Percentiles rank a stretch among this genome's conserved stretches.
Evolutionary conservation across 345 rosid species (phyloP).

Genomic region (Gossypium turneri): DNA sequence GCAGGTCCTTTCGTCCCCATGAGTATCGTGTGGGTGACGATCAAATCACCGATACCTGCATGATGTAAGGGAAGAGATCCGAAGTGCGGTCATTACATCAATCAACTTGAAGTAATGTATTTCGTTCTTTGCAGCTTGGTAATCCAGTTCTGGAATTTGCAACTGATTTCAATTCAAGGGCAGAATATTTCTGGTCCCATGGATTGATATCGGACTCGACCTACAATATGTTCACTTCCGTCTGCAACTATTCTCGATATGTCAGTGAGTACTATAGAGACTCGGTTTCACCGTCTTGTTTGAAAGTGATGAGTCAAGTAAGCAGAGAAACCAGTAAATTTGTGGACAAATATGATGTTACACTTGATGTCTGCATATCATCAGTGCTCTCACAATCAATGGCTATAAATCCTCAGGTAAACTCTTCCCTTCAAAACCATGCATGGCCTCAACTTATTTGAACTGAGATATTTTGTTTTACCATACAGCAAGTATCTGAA

Average conservation of each 20-base stretch:
- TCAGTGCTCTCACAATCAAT: conserved; percentile 53
- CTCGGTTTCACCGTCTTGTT: conserved; percentile 47
- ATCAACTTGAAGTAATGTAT: background rate
- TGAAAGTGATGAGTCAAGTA: conserved; percentile 55
- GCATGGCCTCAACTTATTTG: background rate
- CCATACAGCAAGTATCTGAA: conserved; percentile 44
- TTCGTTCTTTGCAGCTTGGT: conserved; percentile 40
- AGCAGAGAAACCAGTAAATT: conserved; percentile 57
- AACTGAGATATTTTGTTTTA: background rate
- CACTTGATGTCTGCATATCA: conserved; percentile 64
- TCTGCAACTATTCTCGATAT: conserved; percentile 61
- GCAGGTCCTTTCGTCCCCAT: too few species aligned
- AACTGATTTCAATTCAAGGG: conserved; percentile 68
- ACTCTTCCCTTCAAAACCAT: background rate
- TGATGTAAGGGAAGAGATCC: background rate
- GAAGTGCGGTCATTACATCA: background rate
- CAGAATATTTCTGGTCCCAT: conserved; percentile 78
- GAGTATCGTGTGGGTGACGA: background rate
- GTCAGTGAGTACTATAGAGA: conserved; percentile 56
- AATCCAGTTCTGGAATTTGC: conserved; percentile 64
- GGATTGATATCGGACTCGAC: conserved; percentile 69
- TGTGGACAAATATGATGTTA: conserved; percentile 73
- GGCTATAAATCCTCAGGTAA: conserved; percentile 45
- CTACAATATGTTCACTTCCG: conserved; percentile 52
- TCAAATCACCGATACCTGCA: background rate